Evolutionary conservation across 331 rosid genomes (phyloP), one percentile per base, ranked within the genome.

Genomic region (Malus hybrid): DNA sequence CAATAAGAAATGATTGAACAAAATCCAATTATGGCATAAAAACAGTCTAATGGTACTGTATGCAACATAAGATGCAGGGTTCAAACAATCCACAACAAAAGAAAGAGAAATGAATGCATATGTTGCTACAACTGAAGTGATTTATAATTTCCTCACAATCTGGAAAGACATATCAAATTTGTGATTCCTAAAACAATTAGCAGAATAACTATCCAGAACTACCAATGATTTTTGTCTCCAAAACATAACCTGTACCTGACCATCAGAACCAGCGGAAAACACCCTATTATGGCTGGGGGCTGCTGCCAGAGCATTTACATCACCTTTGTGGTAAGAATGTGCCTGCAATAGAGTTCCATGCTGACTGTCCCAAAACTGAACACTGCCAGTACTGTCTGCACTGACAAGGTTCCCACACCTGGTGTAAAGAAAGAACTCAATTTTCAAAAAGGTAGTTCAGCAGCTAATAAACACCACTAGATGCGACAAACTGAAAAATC

Each of bases 371-470:
- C 99, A 95, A 83, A 95, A 95, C 81, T 92, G 97, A 74, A 95
- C 97, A 63, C 93, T 92, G 27, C 99, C 99, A 74, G 87, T 86
- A 87, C 99, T 92, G 88, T 95, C 99, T 1, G 89, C 98, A 88
- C 99, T 95, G 54, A 95, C 98, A 75, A 95, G 99, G 55, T 92
- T 88, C 81, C 97, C 99, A 60, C 91, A 85, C 89, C 99, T 95
- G 84, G 76, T 81, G 71, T 46, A 34, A 85, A 82, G 64, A 80
- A 68, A 28, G 57, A 65, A 56, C 46, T 48, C 29, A 15, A 71
- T 83, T 77, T 83, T 75, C 20, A 80, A 77, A 65, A 73, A 33
- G 59, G 64, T 24, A 28, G 60, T 62, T 18, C n/a, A 77, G 67
- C 52, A 68, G 42, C 52, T 33, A 59, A 12, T 9, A 72, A 77